Evolutionary conservation across 805 yeast species (phyloP).

Genomic region (Spathaspora passalidarum): DNA sequence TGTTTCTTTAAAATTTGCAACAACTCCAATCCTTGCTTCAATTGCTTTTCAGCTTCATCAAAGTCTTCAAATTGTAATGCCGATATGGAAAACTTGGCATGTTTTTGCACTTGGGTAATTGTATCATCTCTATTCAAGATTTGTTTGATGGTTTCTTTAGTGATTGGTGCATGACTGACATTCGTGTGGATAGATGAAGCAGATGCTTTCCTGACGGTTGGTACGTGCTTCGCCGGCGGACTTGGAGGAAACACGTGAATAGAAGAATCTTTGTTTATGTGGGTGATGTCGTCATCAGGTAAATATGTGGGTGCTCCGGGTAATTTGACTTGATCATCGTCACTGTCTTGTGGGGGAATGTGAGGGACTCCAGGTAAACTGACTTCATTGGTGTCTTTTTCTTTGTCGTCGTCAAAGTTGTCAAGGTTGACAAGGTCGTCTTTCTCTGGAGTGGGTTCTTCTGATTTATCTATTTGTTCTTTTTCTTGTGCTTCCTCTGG

Average conservation of each 20-base stretch:
- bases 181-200: not conserved
- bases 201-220: conserved; percentile 4
- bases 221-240: not conserved
- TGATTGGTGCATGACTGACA: conserved; percentile 10
- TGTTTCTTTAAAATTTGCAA: conserved; percentile 18
- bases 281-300: conserved; percentile 37
- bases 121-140: conserved; percentile 55
- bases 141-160: conserved; percentile 40
- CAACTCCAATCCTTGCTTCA: conserved; percentile 51
- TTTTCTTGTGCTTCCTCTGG: conserved; percentile 3
- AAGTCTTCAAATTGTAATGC: conserved; percentile 78
- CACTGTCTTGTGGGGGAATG: conserved; percentile 25
- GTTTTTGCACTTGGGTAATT: conserved; percentile 60
- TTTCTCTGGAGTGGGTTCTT: not conserved
- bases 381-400: conserved; percentile 5
- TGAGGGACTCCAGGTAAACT: conserved; percentile 40
- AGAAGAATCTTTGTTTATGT: conserved; percentile 35
- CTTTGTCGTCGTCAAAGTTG: conserved; percentile 9
- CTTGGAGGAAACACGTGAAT: conserved; percentile 34
- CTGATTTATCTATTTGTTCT: not conserved
- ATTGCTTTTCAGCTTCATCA: conserved; percentile 62
- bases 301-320: conserved; percentile 44
- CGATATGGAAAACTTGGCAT: conserved; percentile 72
- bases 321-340: conserved; percentile 20
- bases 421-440: not conserved